These are phyloP conservation scores for Vigna unguiculata DNA, from an alignment of 306 rosid genomes.

Conservation along the genomic window DNA sequence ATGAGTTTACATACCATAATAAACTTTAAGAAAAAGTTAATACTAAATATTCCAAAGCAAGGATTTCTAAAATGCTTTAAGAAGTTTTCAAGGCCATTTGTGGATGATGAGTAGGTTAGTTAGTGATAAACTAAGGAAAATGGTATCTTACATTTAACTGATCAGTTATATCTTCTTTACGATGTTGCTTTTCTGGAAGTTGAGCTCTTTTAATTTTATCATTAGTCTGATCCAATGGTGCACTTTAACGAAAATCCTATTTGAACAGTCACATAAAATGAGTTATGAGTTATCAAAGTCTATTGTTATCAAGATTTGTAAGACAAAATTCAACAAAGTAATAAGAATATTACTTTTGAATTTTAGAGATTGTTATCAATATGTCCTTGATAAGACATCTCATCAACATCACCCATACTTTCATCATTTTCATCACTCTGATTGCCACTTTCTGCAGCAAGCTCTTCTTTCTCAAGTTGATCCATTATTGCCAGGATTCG, in stretches of 20 bases:
- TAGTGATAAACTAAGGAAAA: too few species aligned
- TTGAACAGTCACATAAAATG: slow-evolving; percentile 41
- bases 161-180: slow-evolving; percentile 48
- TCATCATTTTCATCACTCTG: slow-evolving; percentile 51
- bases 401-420: slow-evolving; percentile 46
- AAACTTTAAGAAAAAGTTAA: too few species aligned
- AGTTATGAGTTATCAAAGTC: slow-evolving; percentile 35
- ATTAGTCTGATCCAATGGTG: slow-evolving; percentile 45
- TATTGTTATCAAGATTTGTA: slow-evolving; percentile 40
- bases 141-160: slow-evolving; percentile 65
- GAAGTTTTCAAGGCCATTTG: too few species aligned
- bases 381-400: slow-evolving; percentile 49
- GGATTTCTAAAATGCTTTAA: too few species aligned
- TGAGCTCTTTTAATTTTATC: slow-evolving; percentile 28
- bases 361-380: slow-evolving; percentile 39
- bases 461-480: slow-evolving; percentile 84
- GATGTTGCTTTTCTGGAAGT: slow-evolving; percentile 31
- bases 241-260: slow-evolving; percentile 47
- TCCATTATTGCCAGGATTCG: slow-evolving; percentile 65
- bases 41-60: too few species aligned
- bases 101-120: too few species aligned
- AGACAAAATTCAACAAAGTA: slow-evolving; percentile 42
- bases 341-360: slow-evolving; percentile 56
- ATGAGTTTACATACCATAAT: slow-evolving; percentile 27
- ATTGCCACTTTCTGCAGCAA: slow-evolving; percentile 62